Percentiles rank a stretch among this genome's conserved stretches.
These are phyloP conservation scores for Fusarium mexicanum DNA, from an alignment of 2,329 filamentous ascomycete species.

Conservation along the genomic window DNA sequence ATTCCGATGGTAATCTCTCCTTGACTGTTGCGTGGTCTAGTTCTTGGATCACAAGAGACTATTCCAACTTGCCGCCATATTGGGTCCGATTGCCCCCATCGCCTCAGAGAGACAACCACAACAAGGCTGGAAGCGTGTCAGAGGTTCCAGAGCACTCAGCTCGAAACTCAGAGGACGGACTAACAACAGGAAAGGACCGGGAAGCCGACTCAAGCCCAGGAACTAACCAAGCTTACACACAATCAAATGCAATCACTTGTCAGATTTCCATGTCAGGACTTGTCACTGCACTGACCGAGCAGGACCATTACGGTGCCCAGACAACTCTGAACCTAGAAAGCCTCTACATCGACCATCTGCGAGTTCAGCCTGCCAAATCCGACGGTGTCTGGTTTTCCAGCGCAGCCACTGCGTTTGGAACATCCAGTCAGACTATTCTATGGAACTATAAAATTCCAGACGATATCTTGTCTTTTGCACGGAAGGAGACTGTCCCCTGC, in stretches of 20 bases:
- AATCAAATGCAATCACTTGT: slow-evolving; percentile 54
- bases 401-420: slow-evolving; percentile 64
- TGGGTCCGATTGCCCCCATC: slow-evolving; percentile 63
- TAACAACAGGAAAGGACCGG: background rate
- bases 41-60: slow-evolving; percentile 63
- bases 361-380: slow-evolving; percentile 46
- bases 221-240: slow-evolving; percentile 43
- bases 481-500: slow-evolving; percentile 65
- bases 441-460: slow-evolving; percentile 70
- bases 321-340: slow-evolving; percentile 45
- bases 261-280: slow-evolving; percentile 61
- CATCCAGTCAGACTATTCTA: slow-evolving; percentile 63
- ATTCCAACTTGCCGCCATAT: slow-evolving; percentile 65
- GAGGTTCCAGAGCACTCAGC: background rate
- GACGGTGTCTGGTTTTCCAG: slow-evolving; percentile 67
- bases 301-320: slow-evolving; percentile 36
- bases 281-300: slow-evolving; percentile 55
- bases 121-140: background rate
- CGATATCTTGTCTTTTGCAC: slow-evolving; percentile 60
- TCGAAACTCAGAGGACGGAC: background rate
- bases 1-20: slow-evolving; percentile 69
- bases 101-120: background rate
- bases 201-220: slow-evolving; percentile 41
- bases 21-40: slow-evolving; percentile 66
- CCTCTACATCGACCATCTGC: slow-evolving; percentile 60